Evolutionary conservation across 495 filamentous ascomycete genomes (phyloP), one percentile per base, ranked within the genome.

Genomic region (Penicillium angulare): DNA sequence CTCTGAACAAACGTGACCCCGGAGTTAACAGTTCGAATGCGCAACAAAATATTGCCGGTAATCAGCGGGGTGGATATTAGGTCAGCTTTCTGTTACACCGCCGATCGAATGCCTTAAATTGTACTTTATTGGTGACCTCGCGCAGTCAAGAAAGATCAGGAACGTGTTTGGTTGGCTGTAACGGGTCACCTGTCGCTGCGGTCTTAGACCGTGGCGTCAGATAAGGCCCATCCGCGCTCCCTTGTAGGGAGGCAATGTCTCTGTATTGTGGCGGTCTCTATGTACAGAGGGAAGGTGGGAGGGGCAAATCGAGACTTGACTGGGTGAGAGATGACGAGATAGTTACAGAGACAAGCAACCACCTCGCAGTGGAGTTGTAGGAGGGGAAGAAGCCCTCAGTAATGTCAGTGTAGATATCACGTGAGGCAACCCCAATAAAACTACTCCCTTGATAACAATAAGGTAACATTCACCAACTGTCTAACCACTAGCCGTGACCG

Each of bases 251-350:
- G 33, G 32, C 39, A 55, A 49, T 49, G 31, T 45, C 46, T 55
- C 44, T 55, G 46, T 55, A 55, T 55, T 55, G 46, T 23, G 41
- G 33, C 49, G 18, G 41, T 10, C 49, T 49, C 39, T 50, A 55
- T 55, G 34, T 55, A 49, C 46, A 55, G 52, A 50, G 33, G 46
- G 33, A 46, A 49, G 40, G 22, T 16, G 45, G 40, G 46, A 49
- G 26, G 26, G 26, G 10, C 26, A 29, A 29, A 29, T 29, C 5
- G 26, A 29, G 5, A 29, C 26, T 29, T 29, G 26, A 29, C 26
- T 10, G 26, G 5, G 26, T 29, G 26, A 29, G 26, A 29, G 26
- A 29, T 29, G 26, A 29, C 26, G 26, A 29, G 26, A 5, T 29
- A 29, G 5, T 10, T 10, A 10, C 26, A 29, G 26, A 29, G 26